Percentiles rank a stretch among this genome's conserved stretches.
These are phyloP conservation scores for Diaporthe ilicicola DNA, from an alignment of 2,329 filamentous ascomycete species.

Conservation along the genomic window DNA sequence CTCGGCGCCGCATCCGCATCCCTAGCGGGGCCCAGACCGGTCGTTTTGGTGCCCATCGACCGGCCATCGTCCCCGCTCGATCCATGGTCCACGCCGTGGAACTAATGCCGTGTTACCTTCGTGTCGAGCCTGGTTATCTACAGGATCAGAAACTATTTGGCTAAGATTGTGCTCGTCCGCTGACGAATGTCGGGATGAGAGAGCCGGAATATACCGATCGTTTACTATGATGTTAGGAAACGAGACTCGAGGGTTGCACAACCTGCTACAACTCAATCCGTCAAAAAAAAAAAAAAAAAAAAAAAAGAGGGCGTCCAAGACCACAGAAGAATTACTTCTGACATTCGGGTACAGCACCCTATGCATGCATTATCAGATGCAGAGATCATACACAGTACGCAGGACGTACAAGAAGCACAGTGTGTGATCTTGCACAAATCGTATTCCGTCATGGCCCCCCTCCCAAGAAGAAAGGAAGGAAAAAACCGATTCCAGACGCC, in stretches of 20 bases:
- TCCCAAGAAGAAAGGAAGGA: background rate
- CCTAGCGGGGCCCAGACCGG: background rate
- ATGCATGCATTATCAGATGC: conserved; percentile 3
- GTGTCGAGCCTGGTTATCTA: background rate
- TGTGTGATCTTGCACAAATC: conserved; percentile 12
- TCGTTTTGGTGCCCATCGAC: background rate
- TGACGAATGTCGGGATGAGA: background rate
- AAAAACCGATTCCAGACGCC: background rate
- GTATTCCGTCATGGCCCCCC: background rate
- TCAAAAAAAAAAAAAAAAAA: too few species aligned
- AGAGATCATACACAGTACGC: background rate
- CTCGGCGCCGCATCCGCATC: background rate
- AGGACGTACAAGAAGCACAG: background rate
- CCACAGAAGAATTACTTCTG: background rate
- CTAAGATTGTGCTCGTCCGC: background rate
- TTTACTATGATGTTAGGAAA: background rate
- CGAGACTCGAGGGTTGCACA: conserved; percentile 5
- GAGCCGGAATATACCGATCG: background rate
- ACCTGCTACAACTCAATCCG: too few species aligned
- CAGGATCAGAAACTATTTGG: background rate
- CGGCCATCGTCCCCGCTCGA: background rate
- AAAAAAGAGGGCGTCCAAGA: background rate
- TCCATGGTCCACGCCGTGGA: background rate
- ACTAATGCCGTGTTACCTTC: conserved; percentile 11
- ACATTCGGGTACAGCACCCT: conserved; percentile 3